Evolutionary conservation across 352 stramenopile species (phyloP), one percentile per base, ranked within the genome.

Genomic region (Pythium guiyangense): DNA sequence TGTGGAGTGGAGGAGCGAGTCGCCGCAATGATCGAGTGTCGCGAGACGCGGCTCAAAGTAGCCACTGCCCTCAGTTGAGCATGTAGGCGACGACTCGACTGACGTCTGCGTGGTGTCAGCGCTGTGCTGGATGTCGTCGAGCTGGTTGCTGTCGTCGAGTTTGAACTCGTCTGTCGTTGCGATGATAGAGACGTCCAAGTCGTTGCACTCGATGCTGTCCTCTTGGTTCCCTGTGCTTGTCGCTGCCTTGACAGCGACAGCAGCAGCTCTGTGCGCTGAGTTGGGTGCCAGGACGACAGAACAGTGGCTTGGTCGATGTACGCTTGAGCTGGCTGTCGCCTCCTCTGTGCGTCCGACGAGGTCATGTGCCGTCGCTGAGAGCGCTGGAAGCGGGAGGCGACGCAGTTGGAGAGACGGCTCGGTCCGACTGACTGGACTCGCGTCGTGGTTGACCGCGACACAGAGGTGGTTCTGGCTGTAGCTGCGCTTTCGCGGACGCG

Each of bases 391-490:
- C 35, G 35, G 35, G 10, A 42, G 14, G 14, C 10, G 10, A 17
- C 35, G 35, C 35, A 42, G 14, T 42, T 17, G 35, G 2, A 42
- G 35, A 2, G 35, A 18, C 14, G 35, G 35, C 35, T 12, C 35
- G 14, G 29, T 34, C 35, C 14, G 35, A 15, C 14, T 12, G 14
- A 17, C 35, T 42, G 35, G 10, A 18, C 4, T 3, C 35, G 12
- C 35, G 35, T 15, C 35, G 35, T 42, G 10, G 35, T 17, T 17
- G 14, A 48, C 35, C 22, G 35, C 29, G 8, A 5, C 6, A 14
- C 39, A 6, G 43, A 59, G 26, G 35, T 68, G 64, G 53, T 65
- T 71, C 25, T 63, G 53, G 47, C 52, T 68, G n/a, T 59, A 43
- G 49, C 55, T 64, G 3, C 48, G 64, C 35, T 45, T 61, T 18